Evolutionary conservation across 2,329 filamentous ascomycete genomes (phyloP), one percentile per base, ranked within the genome.

Genomic region (Microsporum audouinii): DNA sequence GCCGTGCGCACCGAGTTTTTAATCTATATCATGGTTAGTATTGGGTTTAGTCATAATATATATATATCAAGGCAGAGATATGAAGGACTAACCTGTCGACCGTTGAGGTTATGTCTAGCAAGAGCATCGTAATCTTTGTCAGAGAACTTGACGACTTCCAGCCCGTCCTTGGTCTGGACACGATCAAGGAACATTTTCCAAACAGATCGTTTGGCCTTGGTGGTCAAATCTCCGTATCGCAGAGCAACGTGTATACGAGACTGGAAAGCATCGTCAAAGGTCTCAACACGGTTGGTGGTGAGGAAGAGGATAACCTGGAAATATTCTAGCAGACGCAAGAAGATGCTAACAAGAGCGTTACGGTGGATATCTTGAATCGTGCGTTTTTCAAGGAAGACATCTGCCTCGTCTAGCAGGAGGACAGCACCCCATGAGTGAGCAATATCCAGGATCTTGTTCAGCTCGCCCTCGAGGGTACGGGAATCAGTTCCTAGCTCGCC

Each of bases 281-380:
- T 91, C 77, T 86, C 76, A 0, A 95, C 89, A 1, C 90, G 84
- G 71, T 95, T 95, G 1, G 91, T 95, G 0, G 91, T 96, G 31
- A 96, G 75, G 77, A 96, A 95, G 3, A 95, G 73, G 59, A 95
- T 95, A 2, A 91, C 91, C 70, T 95, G 88, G 75, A 95, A 95
- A 72, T 95, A 96, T 73, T 96, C 91, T 0, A 96, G 79, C 61
- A 92, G 80, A 0, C 90, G 85, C 1, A 96, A 77, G 78, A 96
- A 96, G 68, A 95, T 89, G 71, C 86, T 89, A 59, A 95, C 91
- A 0, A 94, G 82, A 0, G 88, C 87, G 67, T 95, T 95, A 62
- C 90, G 86, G 70, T 91, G 87, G 59, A 95, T 86, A 67, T 95
- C 89, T 65, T 89, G 86, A 68, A 90, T 85, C 56, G 89, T 88